Evolutionary conservation across 1,139 yeast genomes (phyloP).

Genomic region (Geotrichum fermentans): DNA sequence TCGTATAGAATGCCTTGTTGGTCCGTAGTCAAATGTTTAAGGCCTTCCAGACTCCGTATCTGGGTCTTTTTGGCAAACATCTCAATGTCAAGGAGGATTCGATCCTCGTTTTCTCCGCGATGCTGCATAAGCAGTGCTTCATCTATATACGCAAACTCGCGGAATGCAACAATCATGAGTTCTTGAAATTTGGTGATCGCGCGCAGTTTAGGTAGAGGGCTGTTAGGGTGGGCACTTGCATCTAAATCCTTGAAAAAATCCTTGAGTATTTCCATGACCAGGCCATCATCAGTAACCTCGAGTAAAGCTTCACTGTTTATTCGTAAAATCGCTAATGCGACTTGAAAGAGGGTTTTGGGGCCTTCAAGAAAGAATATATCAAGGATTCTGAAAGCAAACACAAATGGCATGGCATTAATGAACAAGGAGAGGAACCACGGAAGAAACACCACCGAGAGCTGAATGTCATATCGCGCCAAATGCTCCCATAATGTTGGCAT

Average conservation of each 20-base stretch:
- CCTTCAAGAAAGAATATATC: slow-evolving; percentile 93
- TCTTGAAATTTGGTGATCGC: slow-evolving; percentile 83
- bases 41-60: slow-evolving; percentile 73
- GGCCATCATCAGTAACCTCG: slow-evolving; percentile 84
- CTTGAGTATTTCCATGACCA: slow-evolving; percentile 78
- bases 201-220: slow-evolving; percentile 59
- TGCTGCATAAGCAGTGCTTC: slow-evolving; percentile 67
- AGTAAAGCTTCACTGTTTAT: slow-evolving; percentile 81
- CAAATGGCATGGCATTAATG: slow-evolving; percentile 89
- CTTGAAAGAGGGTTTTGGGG: slow-evolving; percentile 82
- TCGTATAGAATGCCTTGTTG: slow-evolving; percentile 75
- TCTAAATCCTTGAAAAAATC: slow-evolving; percentile 74
- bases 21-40: slow-evolving; percentile 52
- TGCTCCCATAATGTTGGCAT: slow-evolving; percentile 89
- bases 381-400: slow-evolving; percentile 84
- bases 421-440: slow-evolving; percentile 96
- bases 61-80: slow-evolving; percentile 89
- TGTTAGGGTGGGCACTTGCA: slow-evolving; percentile 72
- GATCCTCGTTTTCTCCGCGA: slow-evolving; percentile 66
- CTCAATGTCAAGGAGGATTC: slow-evolving; percentile 80
- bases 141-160: slow-evolving; percentile 76
- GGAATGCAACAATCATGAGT: slow-evolving; percentile 82
- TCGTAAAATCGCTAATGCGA: slow-evolving; percentile 81
- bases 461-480: slow-evolving; percentile 72
- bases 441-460: slow-evolving; percentile 85